phyloP scores from a whole-genome alignment of 1,139 yeast genomes.

The Pichia sp. region DNA sequence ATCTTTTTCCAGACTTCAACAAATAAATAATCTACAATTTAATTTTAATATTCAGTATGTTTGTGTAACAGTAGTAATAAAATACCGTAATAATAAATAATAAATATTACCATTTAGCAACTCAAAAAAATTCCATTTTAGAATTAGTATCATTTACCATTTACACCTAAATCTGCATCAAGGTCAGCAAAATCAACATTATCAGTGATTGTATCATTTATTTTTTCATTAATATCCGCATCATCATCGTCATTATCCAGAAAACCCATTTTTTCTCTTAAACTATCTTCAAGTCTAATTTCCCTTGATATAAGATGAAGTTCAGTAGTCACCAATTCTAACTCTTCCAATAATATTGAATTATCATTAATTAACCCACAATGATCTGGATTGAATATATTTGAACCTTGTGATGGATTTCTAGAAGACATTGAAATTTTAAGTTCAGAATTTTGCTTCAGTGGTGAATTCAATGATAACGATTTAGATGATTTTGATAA shows the following conservation, averaged over 20 bases:
- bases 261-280: slow-evolving; percentile 19
- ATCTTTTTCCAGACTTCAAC: not conserved
- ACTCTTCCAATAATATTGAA: slow-evolving; percentile 50
- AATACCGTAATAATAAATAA: too few species aligned
- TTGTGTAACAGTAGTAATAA: not conserved
- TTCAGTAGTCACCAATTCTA: slow-evolving; percentile 63
- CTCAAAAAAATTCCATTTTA: too few species aligned
- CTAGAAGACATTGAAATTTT: slow-evolving; percentile 11
- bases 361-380: slow-evolving; percentile 56
- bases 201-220: slow-evolving; percentile 21
- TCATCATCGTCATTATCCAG: too few species aligned
- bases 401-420: not conserved
- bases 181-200: not conserved
- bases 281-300: slow-evolving; percentile 44
- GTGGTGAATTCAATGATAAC: not conserved
- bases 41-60: too few species aligned
- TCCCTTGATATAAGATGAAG: slow-evolving; percentile 64
- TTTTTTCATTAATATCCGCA: too few species aligned
- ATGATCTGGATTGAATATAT: slow-evolving; percentile 41
- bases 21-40: not conserved
- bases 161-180: not conserved
- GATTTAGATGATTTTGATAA: not conserved
- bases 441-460: slow-evolving; percentile 5
- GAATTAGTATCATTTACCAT: too few species aligned
- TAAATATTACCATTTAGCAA: too few species aligned